Evolutionary conservation across 1,284 basidiomycete genomes (phyloP), one percentile per base, ranked within the genome.

Genomic region (Ceratobasidium sp.): DNA sequence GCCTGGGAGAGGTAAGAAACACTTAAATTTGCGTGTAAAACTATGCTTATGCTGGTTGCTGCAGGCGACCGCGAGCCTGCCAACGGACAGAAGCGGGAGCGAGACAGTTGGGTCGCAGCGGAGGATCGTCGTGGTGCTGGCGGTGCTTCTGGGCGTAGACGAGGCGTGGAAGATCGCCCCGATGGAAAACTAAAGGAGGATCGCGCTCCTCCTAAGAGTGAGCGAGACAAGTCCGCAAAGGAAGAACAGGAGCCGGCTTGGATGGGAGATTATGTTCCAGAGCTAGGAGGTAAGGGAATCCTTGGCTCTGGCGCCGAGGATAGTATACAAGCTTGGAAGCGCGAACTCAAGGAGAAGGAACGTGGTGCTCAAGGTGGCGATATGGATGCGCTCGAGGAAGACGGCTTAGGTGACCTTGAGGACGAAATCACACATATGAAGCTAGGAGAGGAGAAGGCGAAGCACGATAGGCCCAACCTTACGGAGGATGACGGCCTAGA

Each of bases 321-420:
- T 83, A 91, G 93, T 69, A 95, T 96, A 68, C 95, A 96, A 82
- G 94, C 92, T 1, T 96, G 95, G 91, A 96, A 96, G 87, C 94
- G 92, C 83, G 92, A 91, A 78, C 90, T 95, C 88, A 94, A 93
- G 83, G 94, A 94, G 84, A 93, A 91, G 81, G 94, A 94, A 81
- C 86, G 88, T 80, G 68, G 61, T 7, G 48, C 70, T 10, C 52
- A 75, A 38, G 65, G 56, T 44, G 44, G 64, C 52, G 54, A 50
- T 54, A 33, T 46, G 46, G 59, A 54, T 40, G 20, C 59, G 15
- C 46, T 56, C 42, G 48, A 75, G 67, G n/a, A 75, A 20, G 56
- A 61, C 15, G 50, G 33, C 61, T 33, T 66, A 28, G 62, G 46
- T 1, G 75, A 59, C n/a, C 38, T 69, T 40, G 54, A 68, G 7